Conservation (phyloP, 1,139 yeast species). For the Wickerhamomyces sp. region DNA sequence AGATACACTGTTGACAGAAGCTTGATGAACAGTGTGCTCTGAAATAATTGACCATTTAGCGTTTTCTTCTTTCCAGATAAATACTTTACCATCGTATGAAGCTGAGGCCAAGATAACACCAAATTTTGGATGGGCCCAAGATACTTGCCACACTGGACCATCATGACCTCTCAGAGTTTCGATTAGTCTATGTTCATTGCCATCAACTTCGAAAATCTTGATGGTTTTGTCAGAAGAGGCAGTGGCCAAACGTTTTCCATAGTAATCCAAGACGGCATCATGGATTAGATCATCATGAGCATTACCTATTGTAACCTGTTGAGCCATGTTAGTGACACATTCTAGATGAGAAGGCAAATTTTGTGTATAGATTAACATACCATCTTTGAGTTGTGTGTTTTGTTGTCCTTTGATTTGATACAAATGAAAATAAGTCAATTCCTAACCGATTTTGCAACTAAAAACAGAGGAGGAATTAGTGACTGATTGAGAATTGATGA, state of each 20-base stretch:
- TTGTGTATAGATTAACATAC: neutral
- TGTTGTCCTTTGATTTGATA: neutral
- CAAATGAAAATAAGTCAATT: no score
- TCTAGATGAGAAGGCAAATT: no score
- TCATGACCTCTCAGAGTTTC: slow-evolving; percentile 88
- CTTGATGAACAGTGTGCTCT: slow-evolving; percentile 84
- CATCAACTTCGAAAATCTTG: slow-evolving; percentile 87
- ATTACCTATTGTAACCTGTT: slow-evolving; percentile 65
- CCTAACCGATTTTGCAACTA: no score
- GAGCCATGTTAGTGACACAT: neutral
- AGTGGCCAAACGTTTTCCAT: slow-evolving; percentile 92
- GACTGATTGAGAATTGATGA: no score
- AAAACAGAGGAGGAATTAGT: no score
- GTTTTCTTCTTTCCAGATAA: slow-evolving; percentile 93
- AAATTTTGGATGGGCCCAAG: slow-evolving; percentile 99
- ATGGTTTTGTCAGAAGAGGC: slow-evolving; percentile 93
- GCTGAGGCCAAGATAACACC: slow-evolving; percentile 94
- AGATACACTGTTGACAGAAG: slow-evolving; percentile 87
- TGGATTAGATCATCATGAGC: slow-evolving; percentile 90
- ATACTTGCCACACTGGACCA: slow-evolving; percentile 98
- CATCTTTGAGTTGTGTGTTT: neutral
- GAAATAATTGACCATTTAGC: slow-evolving; percentile 88
- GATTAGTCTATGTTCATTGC: slow-evolving; percentile 69
- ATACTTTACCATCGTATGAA: slow-evolving; percentile 90
- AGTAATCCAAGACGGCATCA: slow-evolving; percentile 95